phyloP scores from a whole-genome alignment of 2,329 filamentous ascomycete genomes.

The Scorias spongiosa region DNA sequence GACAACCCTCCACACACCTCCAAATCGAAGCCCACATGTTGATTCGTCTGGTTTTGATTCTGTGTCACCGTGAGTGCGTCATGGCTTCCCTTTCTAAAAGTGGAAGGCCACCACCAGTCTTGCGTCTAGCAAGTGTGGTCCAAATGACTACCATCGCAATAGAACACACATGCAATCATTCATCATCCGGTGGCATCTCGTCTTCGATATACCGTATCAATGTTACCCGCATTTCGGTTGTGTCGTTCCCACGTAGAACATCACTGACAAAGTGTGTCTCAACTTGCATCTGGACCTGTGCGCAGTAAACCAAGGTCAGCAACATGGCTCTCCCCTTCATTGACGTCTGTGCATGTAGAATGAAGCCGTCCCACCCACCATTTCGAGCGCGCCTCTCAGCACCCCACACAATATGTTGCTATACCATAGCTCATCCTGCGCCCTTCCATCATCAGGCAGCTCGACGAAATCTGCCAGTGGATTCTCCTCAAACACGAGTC shows the following conservation, averaged over 20 bases:
- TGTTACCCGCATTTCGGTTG: constrained; percentile 90
- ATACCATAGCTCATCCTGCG: constrained; percentile 96
- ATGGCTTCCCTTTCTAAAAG: too few species aligned
- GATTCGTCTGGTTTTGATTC: too few species aligned
- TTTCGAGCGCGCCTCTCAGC: constrained; percentile 78
- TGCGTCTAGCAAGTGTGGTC: too few species aligned
- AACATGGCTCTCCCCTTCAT: not conserved
- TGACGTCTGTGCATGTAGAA: not conserved
- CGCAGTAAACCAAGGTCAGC: constrained; percentile 3
- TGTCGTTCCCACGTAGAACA: constrained; percentile 80
- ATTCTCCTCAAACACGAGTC: constrained; percentile 90
- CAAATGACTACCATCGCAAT: too few species aligned
- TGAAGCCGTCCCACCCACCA: constrained; percentile 44
- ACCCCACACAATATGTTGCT: constrained; percentile 95
- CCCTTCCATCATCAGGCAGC: constrained; percentile 83
- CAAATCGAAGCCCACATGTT: too few species aligned
- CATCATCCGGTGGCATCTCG: constrained; percentile 91
- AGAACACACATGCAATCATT: constrained; percentile 38
- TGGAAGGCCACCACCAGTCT: too few species aligned
- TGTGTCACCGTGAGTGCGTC: too few species aligned
- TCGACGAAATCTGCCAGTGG: constrained; percentile 95
- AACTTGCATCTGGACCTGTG: constrained; percentile 86
- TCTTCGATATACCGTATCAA: constrained; percentile 92
- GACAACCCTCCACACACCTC: too few species aligned
- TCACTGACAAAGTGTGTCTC: constrained; percentile 95